Conservation (phyloP, 371 early-diverging fungal species). For the Blakeslea trispora region DNA sequence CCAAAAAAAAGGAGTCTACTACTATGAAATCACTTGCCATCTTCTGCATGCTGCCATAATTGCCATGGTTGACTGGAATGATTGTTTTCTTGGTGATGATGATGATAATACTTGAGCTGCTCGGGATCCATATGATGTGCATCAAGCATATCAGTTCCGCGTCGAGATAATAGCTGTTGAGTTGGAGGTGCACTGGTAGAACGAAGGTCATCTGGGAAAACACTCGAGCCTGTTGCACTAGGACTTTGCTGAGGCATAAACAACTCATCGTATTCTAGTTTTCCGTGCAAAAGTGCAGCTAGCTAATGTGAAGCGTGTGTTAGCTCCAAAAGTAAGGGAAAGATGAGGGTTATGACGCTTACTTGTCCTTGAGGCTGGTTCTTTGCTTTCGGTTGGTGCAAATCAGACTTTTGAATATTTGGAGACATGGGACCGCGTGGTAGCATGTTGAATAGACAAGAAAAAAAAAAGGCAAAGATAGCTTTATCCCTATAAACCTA, state of each 20-base stretch:
- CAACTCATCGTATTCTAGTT: slow-evolving; percentile 44
- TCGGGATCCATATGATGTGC: slow-evolving; percentile 10
- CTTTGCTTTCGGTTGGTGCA: slow-evolving; percentile 44
- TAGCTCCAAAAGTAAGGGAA: too few species aligned
- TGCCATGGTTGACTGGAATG: slow-evolving; percentile 33
- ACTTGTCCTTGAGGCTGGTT: slow-evolving; percentile 48
- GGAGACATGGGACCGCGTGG: slow-evolving; percentile 34
- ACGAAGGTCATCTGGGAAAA: slow-evolving; percentile 38
- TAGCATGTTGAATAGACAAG: slow-evolving; percentile 14
- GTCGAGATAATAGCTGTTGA: slow-evolving; percentile 21
- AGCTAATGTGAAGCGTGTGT: slow-evolving; percentile 33
- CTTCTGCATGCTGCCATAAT: slow-evolving; percentile 33
- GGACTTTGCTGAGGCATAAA: slow-evolving; percentile 17
- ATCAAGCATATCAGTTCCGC: slow-evolving; percentile 9
- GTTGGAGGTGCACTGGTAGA: slow-evolving; percentile 49
- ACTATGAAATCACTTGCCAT: too few species aligned
- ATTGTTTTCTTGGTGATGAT: slow-evolving; percentile 8
- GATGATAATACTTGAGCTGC: slow-evolving; percentile 11
- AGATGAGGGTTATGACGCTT: slow-evolving; percentile 3
- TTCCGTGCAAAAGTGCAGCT: slow-evolving; percentile 49
- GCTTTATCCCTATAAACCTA: too few species aligned
- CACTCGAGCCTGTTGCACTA: slow-evolving; percentile 14
- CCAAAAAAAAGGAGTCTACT: slow-evolving; percentile 2
- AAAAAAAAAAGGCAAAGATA: slow-evolving; percentile 2
- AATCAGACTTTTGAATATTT: slow-evolving; percentile 35